A percentile compares a stretch with the other conserved stretches of the same genome.
Evolutionary conservation across 768 basidiomycete genomes (phyloP).

Genomic region (Tulasnella calospora): DNA sequence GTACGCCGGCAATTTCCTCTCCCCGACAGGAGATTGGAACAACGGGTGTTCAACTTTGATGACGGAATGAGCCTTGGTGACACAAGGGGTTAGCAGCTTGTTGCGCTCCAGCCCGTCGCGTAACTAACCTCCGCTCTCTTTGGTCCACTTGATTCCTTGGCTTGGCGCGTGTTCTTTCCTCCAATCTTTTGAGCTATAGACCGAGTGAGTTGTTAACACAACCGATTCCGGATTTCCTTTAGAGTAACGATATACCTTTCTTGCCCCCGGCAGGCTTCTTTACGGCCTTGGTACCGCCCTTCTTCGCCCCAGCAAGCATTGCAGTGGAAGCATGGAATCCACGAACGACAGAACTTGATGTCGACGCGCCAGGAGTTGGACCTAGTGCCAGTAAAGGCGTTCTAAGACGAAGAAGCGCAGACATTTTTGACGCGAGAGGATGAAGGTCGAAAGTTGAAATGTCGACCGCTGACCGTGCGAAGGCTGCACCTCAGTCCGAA

Average conservation of each 20-base stretch:
- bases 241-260: not conserved
- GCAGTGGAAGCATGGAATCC: not conserved
- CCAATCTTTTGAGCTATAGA: not conserved
- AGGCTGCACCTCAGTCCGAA: conserved; percentile 5
- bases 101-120: not conserved
- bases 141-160: not conserved
- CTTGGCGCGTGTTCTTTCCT: not conserved
- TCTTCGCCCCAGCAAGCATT: not conserved
- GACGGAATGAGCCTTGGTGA: not conserved
- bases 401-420: not conserved
- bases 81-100: not conserved
- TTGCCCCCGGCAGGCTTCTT: not conserved
- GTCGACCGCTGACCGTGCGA: conserved; percentile 4
- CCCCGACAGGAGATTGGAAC: not conserved
- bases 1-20: not conserved
- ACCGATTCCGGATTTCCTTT: not conserved
- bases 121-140: not conserved
- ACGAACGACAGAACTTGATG: not conserved
- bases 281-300: not conserved
- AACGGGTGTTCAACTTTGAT: conserved; percentile 23
- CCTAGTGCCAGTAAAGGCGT: conserved; percentile 2
- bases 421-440: conserved; percentile 6
- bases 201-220: not conserved
- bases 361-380: conserved; percentile 2
- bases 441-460: conserved; percentile 8